Base-by-base conservation (phyloP, 139 green algal species). In the Chlamydomonas schloesseri region DNA sequence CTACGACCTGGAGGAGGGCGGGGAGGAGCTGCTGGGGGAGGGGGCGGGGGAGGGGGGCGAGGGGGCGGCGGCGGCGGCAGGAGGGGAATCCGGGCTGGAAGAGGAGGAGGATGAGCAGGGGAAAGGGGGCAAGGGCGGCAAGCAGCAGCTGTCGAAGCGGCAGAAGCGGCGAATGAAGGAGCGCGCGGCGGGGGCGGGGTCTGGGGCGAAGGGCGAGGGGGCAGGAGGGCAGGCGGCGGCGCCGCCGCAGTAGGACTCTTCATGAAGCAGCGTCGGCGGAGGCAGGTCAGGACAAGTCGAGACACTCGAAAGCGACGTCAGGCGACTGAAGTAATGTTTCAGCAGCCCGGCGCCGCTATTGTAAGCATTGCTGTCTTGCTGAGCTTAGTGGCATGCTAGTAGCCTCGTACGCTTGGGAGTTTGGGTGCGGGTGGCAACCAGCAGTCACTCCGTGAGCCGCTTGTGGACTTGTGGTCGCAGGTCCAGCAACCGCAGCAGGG, bases 1-100 rank as follows among this genome's bases (percentile, higher is more conserved):
- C 20, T 86, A 89, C 57, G 28, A 13, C 21, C 34, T 86, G 31
- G 85, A 82, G 31, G 86, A 86, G 3, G 86, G 83, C 17, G 69
- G 47, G 42, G 77, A 71, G 69, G 55, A 33, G 18, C 58, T 17
- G 14, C 37, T 46, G 42, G 75, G 65, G 1, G 84, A 75, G 26
- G 62, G 23, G 28, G 69, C 3, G n/a, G 58, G 26, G 50, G 71
- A 71, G 3, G 71, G 36, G 29, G 84, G 76, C 46, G 71, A 82
- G 53, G 34, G 42, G 2, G 81, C 33, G 26, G 69, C n/a, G 69
- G 42, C 42, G 42, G 42, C 5, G 36, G 71, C 10, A 23, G 42
- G 5, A 42, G 24, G 26, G 46, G 71, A 36, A 46, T 17, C 23
- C 6, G 46, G 26, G 46, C 26, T 17, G 72, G 47, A 2, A 29